Conservation (phyloP, 2,329 filamentous ascomycete genomes). For the Magnaporthiopsis poae region DNA sequence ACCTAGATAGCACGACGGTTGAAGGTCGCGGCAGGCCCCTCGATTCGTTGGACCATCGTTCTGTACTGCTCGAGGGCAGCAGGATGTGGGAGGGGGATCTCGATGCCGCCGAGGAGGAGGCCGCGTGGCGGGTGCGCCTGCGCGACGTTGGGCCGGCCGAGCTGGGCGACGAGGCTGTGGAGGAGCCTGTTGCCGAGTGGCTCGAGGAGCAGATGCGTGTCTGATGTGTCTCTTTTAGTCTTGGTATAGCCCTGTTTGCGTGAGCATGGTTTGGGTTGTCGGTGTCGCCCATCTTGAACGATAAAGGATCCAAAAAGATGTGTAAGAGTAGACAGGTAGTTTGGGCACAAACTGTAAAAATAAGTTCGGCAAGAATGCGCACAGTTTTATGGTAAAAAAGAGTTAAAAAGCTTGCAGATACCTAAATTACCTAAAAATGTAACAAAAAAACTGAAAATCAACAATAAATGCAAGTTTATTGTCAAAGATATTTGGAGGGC, state of each 20-base stretch:
- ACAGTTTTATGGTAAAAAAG: too few species aligned
- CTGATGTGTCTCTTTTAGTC: background rate
- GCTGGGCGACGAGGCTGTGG: background rate
- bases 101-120: slow-evolving; percentile 24
- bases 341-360: too few species aligned
- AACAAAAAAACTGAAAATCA: background rate
- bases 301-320: background rate
- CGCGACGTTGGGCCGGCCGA: slow-evolving; percentile 24
- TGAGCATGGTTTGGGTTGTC: background rate
- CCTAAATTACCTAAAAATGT: too few species aligned
- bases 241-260: background rate
- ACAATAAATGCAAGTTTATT: background rate
- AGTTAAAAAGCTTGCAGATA: too few species aligned
- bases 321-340: too few species aligned
- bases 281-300: too few species aligned
- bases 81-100: slow-evolving; percentile 31
- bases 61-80: slow-evolving; percentile 33
- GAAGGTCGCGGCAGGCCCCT: too few species aligned
- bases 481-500: background rate
- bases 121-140: slow-evolving; percentile 28
- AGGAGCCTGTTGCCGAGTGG: slow-evolving; percentile 3
- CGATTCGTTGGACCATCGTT: too few species aligned
- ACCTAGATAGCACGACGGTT: too few species aligned
- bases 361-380: too few species aligned
- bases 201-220: slow-evolving; percentile 1